Percentiles rank a stretch among this genome's conserved stretches.
Conservation (phyloP, 768 basidiomycete species). For the Phaffia tasmanica region DNA sequence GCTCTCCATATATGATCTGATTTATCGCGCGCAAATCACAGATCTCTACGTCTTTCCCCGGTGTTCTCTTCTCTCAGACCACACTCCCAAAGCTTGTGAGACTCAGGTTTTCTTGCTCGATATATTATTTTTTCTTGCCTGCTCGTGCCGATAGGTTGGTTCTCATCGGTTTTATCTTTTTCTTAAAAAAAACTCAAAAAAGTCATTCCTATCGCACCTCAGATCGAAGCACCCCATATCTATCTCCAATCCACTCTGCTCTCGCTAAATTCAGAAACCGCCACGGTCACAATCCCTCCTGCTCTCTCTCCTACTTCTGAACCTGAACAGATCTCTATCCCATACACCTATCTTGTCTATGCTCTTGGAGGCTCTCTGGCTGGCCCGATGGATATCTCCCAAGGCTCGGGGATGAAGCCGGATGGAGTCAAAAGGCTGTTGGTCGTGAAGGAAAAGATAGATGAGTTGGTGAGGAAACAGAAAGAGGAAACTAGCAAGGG, state of each 20-base stretch:
- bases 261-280: conserved; percentile 8
- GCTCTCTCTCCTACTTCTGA: not conserved
- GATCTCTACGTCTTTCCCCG: conserved; percentile 39
- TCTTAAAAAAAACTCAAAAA: too few species aligned
- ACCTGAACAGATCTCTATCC: conserved; percentile 27
- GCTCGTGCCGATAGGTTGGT: not conserved
- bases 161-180: not conserved
- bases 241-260: conserved; percentile 29
- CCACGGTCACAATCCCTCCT: conserved; percentile 12
- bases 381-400: conserved; percentile 35
- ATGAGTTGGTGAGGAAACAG: conserved; percentile 15
- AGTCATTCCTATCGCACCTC: conserved; percentile 35
- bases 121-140: not conserved
- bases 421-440: conserved; percentile 35
- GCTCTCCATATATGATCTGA: not conserved
- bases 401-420: conserved; percentile 34
- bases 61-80: conserved; percentile 33
- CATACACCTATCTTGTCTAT: conserved; percentile 36
- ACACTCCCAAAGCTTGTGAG: conserved; percentile 30
- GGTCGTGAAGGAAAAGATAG: conserved; percentile 27
- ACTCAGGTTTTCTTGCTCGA: not conserved
- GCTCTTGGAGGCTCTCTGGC: conserved; percentile 36
- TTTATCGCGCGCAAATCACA: conserved; percentile 5
- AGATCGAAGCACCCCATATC: conserved; percentile 33
- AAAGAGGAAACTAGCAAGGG: conserved; percentile 19